Conservation (phyloP, 805 yeast genomes). For the Cyberlindnera galapagoensis region DNA sequence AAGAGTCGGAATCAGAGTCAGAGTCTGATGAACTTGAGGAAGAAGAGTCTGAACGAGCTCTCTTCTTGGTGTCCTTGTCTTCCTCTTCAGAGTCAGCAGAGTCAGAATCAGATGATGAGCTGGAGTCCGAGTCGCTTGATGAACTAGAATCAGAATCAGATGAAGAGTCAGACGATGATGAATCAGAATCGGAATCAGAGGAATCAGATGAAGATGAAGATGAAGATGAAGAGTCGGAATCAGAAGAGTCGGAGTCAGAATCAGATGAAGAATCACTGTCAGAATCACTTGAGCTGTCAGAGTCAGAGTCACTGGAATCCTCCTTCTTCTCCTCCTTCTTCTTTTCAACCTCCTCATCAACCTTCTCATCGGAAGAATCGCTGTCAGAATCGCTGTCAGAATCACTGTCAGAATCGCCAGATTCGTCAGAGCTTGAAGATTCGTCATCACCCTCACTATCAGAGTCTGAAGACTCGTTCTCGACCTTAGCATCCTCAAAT, state of each 20-base stretch:
- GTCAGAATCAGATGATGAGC: constrained; percentile 14
- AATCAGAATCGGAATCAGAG: constrained; percentile 17
- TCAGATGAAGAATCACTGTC: constrained; percentile 11
- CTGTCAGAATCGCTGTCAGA: constrained; percentile 7
- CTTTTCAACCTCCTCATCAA: constrained; percentile 5
- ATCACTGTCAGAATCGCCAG: constrained; percentile 7
- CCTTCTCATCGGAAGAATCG: constrained; percentile 6
- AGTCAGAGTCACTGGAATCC: constrained; percentile 8
- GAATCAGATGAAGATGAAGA: constrained; percentile 20
- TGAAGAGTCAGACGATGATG: constrained; percentile 12
- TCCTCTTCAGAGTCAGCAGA: constrained; percentile 13
- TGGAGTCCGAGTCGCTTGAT: constrained; percentile 6
- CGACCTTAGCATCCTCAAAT: constrained; percentile 2
- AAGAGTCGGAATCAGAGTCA: constrained; percentile 16
- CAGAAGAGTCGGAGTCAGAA: constrained; percentile 18
- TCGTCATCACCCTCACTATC: constrained; percentile 11
- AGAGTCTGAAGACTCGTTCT: constrained; percentile 2
- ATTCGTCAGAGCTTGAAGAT: constrained; percentile 8
- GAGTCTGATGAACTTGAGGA: constrained; percentile 19
- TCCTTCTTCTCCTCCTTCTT: constrained; percentile 1
- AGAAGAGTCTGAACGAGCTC: constrained; percentile 18
- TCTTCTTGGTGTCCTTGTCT: constrained; percentile 15
- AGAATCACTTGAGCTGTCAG: constrained; percentile 16
- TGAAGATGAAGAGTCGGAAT: constrained; percentile 9
- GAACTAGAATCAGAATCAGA: constrained; percentile 6